phyloP scores from a whole-genome alignment of 2,329 filamentous ascomycete species.

The Chrysosporium keratinophilum region DNA sequence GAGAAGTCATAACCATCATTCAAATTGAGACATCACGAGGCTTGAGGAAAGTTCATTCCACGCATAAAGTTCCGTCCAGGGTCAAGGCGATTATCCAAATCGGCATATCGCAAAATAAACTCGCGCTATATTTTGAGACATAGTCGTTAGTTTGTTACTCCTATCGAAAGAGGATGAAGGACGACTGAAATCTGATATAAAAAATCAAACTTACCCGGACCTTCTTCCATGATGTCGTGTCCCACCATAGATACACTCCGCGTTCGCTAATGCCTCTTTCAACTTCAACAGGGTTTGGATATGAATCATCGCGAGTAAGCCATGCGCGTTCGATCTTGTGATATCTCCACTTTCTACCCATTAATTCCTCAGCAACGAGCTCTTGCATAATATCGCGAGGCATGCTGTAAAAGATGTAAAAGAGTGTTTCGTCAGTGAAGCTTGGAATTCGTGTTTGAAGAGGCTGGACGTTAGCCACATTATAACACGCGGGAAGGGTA shows the following conservation, averaged over 20 bases:
- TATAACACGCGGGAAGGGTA: constrained; percentile 53
- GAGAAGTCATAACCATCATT: constrained; percentile 2
- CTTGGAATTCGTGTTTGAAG: constrained; percentile 48
- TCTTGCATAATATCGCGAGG: constrained; percentile 57
- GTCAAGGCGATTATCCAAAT: constrained; percentile 40
- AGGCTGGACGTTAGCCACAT: constrained; percentile 55
- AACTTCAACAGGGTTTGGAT: constrained; percentile 39
- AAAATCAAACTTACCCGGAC: constrained; percentile 31
- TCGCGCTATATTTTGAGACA: constrained; percentile 29
- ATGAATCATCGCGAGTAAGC: constrained; percentile 41
- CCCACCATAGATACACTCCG: constrained; percentile 44
- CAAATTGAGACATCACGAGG: constrained; percentile 9
- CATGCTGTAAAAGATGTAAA: constrained; percentile 61
- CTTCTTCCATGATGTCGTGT: constrained; percentile 42
- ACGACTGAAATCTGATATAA: background rate
- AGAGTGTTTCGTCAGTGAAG: constrained; percentile 55
- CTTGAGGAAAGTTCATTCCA: constrained; percentile 27
- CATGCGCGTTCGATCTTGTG: constrained; percentile 44
- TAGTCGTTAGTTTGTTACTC: background rate
- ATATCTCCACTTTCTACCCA: constrained; percentile 44
- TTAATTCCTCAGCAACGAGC: constrained; percentile 53
- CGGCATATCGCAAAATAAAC: constrained; percentile 41
- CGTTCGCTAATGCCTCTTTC: constrained; percentile 41
- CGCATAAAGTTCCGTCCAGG: constrained; percentile 29
- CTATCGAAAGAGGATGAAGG: background rate